Base-by-base conservation (phyloP, 345 rosid species). In the Rhodamnia argentea region DNA sequence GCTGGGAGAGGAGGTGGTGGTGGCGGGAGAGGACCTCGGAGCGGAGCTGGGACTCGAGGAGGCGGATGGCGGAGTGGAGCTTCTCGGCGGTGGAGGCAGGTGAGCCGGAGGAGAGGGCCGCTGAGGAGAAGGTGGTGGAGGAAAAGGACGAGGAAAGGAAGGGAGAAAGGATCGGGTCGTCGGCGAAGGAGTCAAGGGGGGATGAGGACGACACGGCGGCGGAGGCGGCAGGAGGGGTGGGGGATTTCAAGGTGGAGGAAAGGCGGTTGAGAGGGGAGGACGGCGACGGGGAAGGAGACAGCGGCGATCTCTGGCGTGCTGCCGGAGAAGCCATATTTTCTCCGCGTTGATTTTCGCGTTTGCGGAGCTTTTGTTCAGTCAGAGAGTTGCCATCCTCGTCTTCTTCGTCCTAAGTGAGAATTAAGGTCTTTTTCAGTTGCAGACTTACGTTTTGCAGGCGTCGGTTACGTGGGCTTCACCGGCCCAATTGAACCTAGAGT, bases 31-130 rank as follows among this genome's bases (percentile, higher is more conserved):
- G 92, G 84, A 97, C 99, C 78, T 96, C 97, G 59, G 94, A 85
- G 84, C 99, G 99, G 87, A 96, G 96, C 89, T 97, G 98, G 11
- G 96, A 87, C 64, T 97, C 99, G 83, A 97, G 98, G 86, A 94
- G 96, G 82, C 95, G 98, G 85, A 96, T 98, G 81, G 99, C 96
- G 75, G 94, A 94, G 94, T 94, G 98, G 86, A 98, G 99, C 85
- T 93, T 96, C 87, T 98, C 99, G 89, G 98, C 98, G 64, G 98
- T 98, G 87, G 99, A 97, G 87, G 99, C 99, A 0, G 99, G 99
- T 83, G 99, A 96, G 84, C 99, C 99, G 82, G 99, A 95, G 76
- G 99, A 94, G 85, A 97, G 98, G 18, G 99, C 99, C 24, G 99
- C 95, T 52, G 98, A 94, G 87, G 98, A 97, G 92, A 97, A 97